Percentiles rank a stretch among this genome's conserved stretches.
Conservation (phyloP, 768 basidiomycete species). For the Boletus subparvulus region DNA sequence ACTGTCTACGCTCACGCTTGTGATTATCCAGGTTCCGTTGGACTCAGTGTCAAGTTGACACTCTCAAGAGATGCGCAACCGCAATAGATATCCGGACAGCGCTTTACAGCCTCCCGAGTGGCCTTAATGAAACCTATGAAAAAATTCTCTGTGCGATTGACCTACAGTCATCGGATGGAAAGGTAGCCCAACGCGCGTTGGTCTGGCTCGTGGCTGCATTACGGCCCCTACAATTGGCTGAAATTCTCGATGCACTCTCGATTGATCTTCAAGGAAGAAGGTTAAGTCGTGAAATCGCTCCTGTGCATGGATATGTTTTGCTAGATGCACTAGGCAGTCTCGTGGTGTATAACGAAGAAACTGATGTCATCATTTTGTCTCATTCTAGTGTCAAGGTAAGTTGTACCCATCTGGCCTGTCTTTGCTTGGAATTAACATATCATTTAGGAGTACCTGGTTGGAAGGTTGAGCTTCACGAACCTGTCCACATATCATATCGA, state of each 20-base stretch:
- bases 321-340: constrained; percentile 13
- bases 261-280: constrained; percentile 5
- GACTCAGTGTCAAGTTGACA: constrained; percentile 18
- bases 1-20: neutral
- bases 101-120: constrained; percentile 11
- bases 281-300: neutral
- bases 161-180: neutral
- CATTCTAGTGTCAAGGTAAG: constrained; percentile 21
- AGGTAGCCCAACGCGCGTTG: constrained; percentile 1
- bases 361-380: constrained; percentile 1
- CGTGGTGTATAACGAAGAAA: constrained; percentile 7
- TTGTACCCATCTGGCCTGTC: neutral
- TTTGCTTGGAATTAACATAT: neutral
- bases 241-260: constrained; percentile 11
- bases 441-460: constrained; percentile 13
- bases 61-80: constrained; percentile 3
- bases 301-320: neutral
- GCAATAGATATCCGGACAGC: neutral
- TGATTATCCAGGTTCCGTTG: constrained; percentile 16
- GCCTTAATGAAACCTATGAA: constrained; percentile 19
- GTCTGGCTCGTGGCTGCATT: constrained; percentile 16
- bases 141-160: constrained; percentile 12
- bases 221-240: constrained; percentile 1
- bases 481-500: neutral
- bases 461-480: neutral